These are phyloP conservation scores for Acer negundo DNA, from an alignment of 345 rosid genomes.

Conservation along the genomic window DNA sequence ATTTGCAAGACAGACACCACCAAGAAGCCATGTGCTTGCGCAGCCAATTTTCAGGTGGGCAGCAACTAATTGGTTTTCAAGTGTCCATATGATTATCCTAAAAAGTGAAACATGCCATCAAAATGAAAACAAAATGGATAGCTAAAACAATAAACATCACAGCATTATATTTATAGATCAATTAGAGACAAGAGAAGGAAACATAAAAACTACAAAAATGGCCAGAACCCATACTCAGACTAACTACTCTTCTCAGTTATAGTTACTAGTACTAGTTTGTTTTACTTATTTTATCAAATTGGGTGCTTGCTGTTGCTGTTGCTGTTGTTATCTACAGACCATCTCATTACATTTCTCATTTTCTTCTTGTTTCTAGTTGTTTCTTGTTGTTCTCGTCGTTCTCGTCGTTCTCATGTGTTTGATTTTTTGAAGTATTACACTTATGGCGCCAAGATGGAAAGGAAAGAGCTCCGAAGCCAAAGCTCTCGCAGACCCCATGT, in stretches of 20 bases:
- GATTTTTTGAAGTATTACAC: neutral
- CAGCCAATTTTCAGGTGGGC: neutral
- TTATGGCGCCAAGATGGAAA: conserved; percentile 91
- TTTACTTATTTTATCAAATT: neutral
- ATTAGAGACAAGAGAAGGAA: neutral
- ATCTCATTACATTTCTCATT: neutral
- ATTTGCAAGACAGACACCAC: too few species aligned
- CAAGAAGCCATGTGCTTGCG: too few species aligned
- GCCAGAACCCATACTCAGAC: conserved; percentile 44
- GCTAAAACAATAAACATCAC: neutral
- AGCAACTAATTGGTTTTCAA: neutral
- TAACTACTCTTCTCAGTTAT: too few species aligned
- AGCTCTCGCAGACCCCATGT: conserved; percentile 79
- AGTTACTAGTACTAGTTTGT: neutral
- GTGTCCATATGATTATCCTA: too few species aligned
- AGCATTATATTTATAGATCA: neutral
- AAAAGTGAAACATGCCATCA: too few species aligned
- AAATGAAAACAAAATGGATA: neutral
- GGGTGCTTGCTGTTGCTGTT: neutral
- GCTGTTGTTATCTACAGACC: too few species aligned
- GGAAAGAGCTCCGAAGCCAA: conserved; percentile 68
- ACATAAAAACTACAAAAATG: neutral
- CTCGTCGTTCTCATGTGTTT: neutral
- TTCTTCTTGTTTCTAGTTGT: neutral
- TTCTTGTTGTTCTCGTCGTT: too few species aligned